A percentile compares a stretch with the other conserved stretches of the same genome.
Conservation (phyloP, 2,329 filamentous ascomycete species). For the Rutstroemia sydowiana region DNA sequence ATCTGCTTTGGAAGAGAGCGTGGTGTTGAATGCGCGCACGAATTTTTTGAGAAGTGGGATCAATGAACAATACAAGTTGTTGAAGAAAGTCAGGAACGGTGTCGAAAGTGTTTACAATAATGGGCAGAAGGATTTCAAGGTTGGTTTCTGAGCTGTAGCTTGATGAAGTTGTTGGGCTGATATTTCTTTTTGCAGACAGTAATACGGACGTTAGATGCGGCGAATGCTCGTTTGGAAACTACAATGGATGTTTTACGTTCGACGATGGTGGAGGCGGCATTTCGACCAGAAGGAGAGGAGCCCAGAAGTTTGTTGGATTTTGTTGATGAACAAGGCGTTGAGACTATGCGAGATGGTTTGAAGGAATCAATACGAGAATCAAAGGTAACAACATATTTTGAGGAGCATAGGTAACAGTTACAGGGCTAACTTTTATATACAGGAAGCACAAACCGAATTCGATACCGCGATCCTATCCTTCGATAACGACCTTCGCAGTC, state of each 20-base stretch:
- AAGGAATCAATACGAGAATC: slow-evolving; percentile 65
- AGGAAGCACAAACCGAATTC: slow-evolving; percentile 63
- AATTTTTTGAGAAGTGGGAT: slow-evolving; percentile 60
- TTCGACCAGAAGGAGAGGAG: slow-evolving; percentile 51
- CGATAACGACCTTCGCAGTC: slow-evolving; percentile 61
- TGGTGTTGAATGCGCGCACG: slow-evolving; percentile 63
- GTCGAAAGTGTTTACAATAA: slow-evolving; percentile 50
- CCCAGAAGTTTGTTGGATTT: slow-evolving; percentile 66
- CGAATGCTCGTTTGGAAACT: slow-evolving; percentile 55
- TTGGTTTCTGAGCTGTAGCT: slow-evolving; percentile 9
- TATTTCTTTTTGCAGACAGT: slow-evolving; percentile 37
- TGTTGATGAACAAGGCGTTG: slow-evolving; percentile 64
- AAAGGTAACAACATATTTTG: slow-evolving; percentile 40
- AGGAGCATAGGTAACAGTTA: no score
- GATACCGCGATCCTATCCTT: slow-evolving; percentile 62
- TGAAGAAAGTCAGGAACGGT: slow-evolving; percentile 43
- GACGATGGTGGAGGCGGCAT: slow-evolving; percentile 56
- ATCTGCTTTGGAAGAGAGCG: slow-evolving; percentile 67
- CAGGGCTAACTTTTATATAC: not conserved
- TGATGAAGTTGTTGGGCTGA: slow-evolving; percentile 2
- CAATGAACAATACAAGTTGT: slow-evolving; percentile 45
- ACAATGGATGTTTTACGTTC: slow-evolving; percentile 59
- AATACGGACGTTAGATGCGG: slow-evolving; percentile 57
- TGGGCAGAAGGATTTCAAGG: slow-evolving; percentile 51
- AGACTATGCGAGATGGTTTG: slow-evolving; percentile 56